Percentiles rank a stretch among this genome's conserved stretches.
Evolutionary conservation across 768 basidiomycete species (phyloP).

Genomic region (Grammothele lineata): DNA sequence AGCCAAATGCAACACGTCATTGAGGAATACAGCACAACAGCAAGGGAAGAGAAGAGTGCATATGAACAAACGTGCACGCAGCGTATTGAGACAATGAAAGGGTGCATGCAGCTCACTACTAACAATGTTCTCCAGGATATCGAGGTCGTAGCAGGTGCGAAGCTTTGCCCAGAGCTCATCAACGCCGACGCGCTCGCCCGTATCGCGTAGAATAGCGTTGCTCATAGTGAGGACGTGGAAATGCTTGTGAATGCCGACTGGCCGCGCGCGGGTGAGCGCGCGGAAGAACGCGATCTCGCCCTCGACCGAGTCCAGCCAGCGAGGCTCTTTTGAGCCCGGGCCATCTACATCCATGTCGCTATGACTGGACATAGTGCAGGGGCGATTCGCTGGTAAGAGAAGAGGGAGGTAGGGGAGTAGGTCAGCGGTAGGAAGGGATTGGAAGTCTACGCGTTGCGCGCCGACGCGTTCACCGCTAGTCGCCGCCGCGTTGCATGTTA

Average conservation of each 20-base stretch:
- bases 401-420: background rate
- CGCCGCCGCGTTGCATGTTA: too few species aligned
- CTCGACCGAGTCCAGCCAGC: slow-evolving; percentile 66
- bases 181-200: slow-evolving; percentile 52
- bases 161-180: slow-evolving; percentile 77
- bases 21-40: too few species aligned
- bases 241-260: slow-evolving; percentile 78
- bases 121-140: slow-evolving; percentile 68
- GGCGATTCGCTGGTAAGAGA: background rate
- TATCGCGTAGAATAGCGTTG: slow-evolving; percentile 67
- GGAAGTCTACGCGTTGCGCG: too few species aligned
- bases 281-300: slow-evolving; percentile 87
- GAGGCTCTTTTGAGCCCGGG: background rate
- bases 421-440: too few species aligned
- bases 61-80: background rate
- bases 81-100: background rate
- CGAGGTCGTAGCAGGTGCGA: slow-evolving; percentile 65
- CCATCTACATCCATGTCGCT: slow-evolving; percentile 18
- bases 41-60: background rate
- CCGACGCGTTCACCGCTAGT: too few species aligned
- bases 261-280: slow-evolving; percentile 75
- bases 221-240: slow-evolving; percentile 79
- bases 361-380: background rate
- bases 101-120: too few species aligned
- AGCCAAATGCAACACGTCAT: background rate